A percentile compares a stretch with the other conserved stretches of the same genome.
Conservation (phyloP, 2,329 filamentous ascomycete species). For the Nakataea oryzae region DNA sequence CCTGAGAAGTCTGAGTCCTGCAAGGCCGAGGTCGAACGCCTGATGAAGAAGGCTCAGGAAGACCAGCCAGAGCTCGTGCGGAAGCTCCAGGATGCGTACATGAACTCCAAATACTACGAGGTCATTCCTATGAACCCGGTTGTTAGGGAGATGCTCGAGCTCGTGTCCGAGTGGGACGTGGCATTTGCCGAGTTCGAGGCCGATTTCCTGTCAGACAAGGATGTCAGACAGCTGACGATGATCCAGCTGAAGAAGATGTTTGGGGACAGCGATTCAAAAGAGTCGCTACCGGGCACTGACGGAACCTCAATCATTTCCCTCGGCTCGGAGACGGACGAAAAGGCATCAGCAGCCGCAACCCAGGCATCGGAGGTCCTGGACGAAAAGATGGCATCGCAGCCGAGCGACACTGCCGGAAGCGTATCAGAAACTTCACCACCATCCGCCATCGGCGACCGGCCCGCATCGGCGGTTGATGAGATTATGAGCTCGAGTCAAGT, state of each 20-base stretch:
- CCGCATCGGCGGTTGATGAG: background rate
- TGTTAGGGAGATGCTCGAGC: slow-evolving; percentile 83
- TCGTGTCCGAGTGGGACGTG: slow-evolving; percentile 86
- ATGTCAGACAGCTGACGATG: slow-evolving; percentile 84
- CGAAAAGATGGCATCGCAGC: slow-evolving; percentile 12
- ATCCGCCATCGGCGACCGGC: background rate
- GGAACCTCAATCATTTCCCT: slow-evolving; percentile 25
- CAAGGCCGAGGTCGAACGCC: slow-evolving; percentile 66
- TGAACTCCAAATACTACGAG: slow-evolving; percentile 92
- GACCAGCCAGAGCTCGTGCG: slow-evolving; percentile 66
- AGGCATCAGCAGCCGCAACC: slow-evolving; percentile 28
- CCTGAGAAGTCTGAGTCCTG: slow-evolving; percentile 80
- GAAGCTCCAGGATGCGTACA: slow-evolving; percentile 82
- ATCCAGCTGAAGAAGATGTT: slow-evolving; percentile 94
- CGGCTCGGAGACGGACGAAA: slow-evolving; percentile 33
- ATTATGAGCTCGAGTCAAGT: background rate
- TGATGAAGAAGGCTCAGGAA: slow-evolving; percentile 71
- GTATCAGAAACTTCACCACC: background rate
- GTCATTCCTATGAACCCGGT: slow-evolving; percentile 87
- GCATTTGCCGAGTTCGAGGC: slow-evolving; percentile 84
- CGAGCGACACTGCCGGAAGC: slow-evolving; percentile 3
- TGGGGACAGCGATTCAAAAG: slow-evolving; percentile 75
- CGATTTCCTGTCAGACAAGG: slow-evolving; percentile 92
- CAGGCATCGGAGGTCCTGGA: slow-evolving; percentile 12
- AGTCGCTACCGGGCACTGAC: slow-evolving; percentile 61